Conservation (phyloP, 768 basidiomycete species). For the Serpula lacrymans region DNA sequence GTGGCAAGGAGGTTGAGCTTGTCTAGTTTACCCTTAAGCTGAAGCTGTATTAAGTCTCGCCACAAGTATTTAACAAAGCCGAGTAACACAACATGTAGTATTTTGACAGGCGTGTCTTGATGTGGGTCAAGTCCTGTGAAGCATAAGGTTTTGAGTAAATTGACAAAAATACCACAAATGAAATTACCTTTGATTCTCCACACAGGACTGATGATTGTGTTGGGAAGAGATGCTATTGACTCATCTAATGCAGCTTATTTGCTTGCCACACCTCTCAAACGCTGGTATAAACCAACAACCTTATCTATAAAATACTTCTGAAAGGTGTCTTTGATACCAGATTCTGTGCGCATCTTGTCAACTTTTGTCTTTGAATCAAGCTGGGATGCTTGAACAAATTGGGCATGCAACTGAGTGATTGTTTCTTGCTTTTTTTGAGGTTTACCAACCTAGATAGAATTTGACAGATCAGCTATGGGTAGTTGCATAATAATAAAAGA, state of each 20-base stretch:
- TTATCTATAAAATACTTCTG: neutral
- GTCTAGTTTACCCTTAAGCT: slow-evolving; percentile 5
- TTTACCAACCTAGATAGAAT: too few species aligned
- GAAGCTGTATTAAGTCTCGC: slow-evolving; percentile 35
- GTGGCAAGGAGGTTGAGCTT: slow-evolving; percentile 15
- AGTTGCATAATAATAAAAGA: too few species aligned
- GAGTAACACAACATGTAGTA: slow-evolving; percentile 41
- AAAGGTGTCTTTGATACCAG: slow-evolving; percentile 4
- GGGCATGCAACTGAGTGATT: too few species aligned
- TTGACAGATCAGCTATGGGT: too few species aligned
- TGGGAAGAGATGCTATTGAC: slow-evolving; percentile 14
- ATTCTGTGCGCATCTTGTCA: neutral
- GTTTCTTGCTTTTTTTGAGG: too few species aligned
- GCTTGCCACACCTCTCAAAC: neutral
- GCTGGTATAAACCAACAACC: neutral
- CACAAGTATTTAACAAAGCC: slow-evolving; percentile 49
- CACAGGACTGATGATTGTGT: slow-evolving; percentile 30
- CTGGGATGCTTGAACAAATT: too few species aligned
- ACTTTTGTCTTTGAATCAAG: neutral
- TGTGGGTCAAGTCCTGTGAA: slow-evolving; percentile 38
- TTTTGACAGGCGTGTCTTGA: slow-evolving; percentile 41
- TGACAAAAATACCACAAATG: neutral
- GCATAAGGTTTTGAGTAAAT: neutral
- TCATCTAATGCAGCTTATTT: slow-evolving; percentile 5
- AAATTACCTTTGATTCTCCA: slow-evolving; percentile 24